phyloP scores from a whole-genome alignment of 768 basidiomycete species.

The Macrolepiota fuliginosa region DNA sequence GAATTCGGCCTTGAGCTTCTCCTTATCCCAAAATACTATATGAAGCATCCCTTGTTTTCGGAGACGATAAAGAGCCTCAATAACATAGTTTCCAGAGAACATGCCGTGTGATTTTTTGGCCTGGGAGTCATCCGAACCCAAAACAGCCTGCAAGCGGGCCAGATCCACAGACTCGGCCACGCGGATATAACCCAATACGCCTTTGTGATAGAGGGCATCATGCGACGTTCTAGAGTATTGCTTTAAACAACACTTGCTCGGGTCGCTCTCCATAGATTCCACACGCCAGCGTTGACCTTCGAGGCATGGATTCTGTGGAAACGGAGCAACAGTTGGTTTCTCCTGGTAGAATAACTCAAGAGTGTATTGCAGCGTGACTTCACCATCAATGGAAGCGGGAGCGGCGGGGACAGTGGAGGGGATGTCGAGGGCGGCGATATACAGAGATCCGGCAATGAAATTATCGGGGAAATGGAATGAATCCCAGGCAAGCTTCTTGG shows the following conservation, averaged over 20 bases:
- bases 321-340: not conserved
- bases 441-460: not conserved
- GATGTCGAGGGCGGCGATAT: not conserved
- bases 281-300: not conserved
- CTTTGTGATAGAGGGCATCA: not conserved
- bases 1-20: not conserved
- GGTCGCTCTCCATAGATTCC: not conserved
- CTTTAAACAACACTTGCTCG: not conserved
- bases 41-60: not conserved
- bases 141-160: not conserved
- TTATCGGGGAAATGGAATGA: not conserved
- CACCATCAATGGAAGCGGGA: not conserved
- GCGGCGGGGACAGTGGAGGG: not conserved
- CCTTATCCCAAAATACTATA: not conserved
- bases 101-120: not conserved
- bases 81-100: not conserved
- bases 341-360: slow-evolving; percentile 2
- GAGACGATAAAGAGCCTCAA: slow-evolving; percentile 2
- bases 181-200: slow-evolving; percentile 3
- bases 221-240: not conserved
- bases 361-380: not conserved
- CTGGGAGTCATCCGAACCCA: not conserved
- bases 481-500: not conserved
- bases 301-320: not conserved
- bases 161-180: not conserved